phyloP scores from a whole-genome alignment of 805 yeast species.

The Pichia eremophila region DNA sequence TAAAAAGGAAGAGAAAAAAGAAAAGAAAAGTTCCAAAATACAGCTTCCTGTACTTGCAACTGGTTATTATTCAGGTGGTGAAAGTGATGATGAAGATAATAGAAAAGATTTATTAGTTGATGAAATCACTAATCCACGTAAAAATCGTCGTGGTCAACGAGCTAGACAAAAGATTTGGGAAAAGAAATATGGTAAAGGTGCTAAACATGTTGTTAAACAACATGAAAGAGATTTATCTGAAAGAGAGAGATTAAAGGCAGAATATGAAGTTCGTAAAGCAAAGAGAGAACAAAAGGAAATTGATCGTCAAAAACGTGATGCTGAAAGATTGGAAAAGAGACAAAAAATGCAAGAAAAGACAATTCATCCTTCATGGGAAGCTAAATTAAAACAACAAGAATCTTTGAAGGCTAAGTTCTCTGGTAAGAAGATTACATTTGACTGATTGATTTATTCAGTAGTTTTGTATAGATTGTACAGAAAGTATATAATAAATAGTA shows the following conservation, averaged over 20 bases:
- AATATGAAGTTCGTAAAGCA: constrained; percentile 63
- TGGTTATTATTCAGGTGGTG: constrained; percentile 81
- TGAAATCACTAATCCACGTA: constrained; percentile 43
- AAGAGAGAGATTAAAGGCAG: constrained; percentile 49
- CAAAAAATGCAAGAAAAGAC: constrained; percentile 10
- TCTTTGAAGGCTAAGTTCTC: constrained; percentile 54
- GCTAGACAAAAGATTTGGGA: constrained; percentile 98
- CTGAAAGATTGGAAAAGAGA: constrained; percentile 8
- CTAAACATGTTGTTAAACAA: constrained; percentile 74
- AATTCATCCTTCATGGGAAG: constrained; percentile 98
- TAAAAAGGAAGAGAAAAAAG: constrained; percentile 20
- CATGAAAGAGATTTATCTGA: constrained; percentile 44
- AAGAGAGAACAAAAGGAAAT: constrained; percentile 51
- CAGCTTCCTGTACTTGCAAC: constrained; percentile 59
- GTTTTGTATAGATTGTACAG: neutral
- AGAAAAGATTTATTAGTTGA: constrained; percentile 41
- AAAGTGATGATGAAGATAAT: constrained; percentile 44
- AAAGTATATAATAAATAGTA: neutral
- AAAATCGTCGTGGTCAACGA: constrained; percentile 93
- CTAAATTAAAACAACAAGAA: constrained; percentile 68
- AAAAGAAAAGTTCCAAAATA: constrained; percentile 8
- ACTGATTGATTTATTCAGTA: constrained; percentile 20
- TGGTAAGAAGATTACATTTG: constrained; percentile 83
- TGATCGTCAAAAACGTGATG: constrained; percentile 9
- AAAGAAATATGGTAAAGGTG: constrained; percentile 69